These are phyloP conservation scores for Epichloe glyceriae DNA, from an alignment of 2,329 filamentous ascomycete species.

Conservation along the genomic window DNA sequence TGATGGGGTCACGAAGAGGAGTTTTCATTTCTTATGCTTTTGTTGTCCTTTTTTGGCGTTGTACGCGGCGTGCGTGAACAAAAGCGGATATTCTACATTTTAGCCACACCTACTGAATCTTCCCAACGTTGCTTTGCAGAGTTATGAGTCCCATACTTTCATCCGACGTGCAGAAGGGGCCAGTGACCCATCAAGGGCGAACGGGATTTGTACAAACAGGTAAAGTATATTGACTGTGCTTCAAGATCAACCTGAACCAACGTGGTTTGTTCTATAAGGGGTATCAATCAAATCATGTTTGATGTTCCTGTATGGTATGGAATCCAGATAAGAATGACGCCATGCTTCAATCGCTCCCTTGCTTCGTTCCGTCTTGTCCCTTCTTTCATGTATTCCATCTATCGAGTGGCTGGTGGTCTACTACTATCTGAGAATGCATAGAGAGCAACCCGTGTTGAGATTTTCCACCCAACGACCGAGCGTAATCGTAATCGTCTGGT, in stretches of 20 bases:
- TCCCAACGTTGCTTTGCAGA: neutral
- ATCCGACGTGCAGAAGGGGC: no score
- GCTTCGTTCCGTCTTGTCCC: neutral
- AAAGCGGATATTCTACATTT: neutral
- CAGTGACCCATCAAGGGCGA: no score
- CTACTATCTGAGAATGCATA: neutral
- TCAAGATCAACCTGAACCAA: neutral
- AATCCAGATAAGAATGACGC: neutral
- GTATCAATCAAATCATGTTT: slow-evolving; percentile 2
- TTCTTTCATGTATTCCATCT: neutral
- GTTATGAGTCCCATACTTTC: no score
- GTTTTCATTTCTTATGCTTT: neutral
- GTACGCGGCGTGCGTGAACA: neutral
- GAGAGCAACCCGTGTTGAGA: neutral
- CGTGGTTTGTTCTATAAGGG: neutral
- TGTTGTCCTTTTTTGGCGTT: neutral
- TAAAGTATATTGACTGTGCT: neutral
- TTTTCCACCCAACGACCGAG: neutral
- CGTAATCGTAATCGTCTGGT: no score
- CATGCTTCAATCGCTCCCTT: neutral
- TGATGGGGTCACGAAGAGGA: neutral
- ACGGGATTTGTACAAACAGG: neutral
- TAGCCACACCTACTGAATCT: neutral
- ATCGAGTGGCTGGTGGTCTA: neutral
- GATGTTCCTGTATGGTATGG: neutral